These are phyloP conservation scores for Nitzschia inconspicua DNA, from an alignment of 108 stramenopile species.

Conservation along the genomic window DNA sequence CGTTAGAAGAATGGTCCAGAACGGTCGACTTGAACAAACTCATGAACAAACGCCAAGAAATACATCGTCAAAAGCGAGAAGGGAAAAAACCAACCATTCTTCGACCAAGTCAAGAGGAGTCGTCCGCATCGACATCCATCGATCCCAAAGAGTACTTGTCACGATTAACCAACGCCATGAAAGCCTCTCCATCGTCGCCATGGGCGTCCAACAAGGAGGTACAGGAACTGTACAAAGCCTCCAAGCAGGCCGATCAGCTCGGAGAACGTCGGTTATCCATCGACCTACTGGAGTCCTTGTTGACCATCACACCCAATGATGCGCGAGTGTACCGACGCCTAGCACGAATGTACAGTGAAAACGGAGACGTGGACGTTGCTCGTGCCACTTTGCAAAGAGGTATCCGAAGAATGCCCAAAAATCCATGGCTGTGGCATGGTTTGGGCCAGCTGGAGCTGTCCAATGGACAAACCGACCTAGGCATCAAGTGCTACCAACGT, in stretches of 20 bases:
- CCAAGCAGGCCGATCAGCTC: constrained; percentile 65
- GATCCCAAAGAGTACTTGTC: constrained; percentile 33
- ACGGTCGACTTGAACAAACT: constrained; percentile 31
- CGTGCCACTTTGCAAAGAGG: constrained; percentile 45
- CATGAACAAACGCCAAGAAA: constrained; percentile 24
- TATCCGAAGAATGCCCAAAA: constrained; percentile 30
- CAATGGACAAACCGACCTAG: constrained; percentile 28
- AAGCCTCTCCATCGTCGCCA: constrained; percentile 40
- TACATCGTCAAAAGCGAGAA: constrained; percentile 27
- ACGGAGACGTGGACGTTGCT: constrained; percentile 46
- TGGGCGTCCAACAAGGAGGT: constrained; percentile 54
- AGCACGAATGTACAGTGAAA: constrained; percentile 60
- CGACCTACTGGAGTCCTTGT: constrained; percentile 38
- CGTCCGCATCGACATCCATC: constrained; percentile 5
- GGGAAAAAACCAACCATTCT: constrained; percentile 6
- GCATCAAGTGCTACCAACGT: constrained; percentile 34
- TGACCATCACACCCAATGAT: constrained; percentile 61
- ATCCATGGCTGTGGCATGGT: constrained; percentile 67
- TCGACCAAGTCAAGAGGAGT: background rate
- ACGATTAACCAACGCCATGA: constrained; percentile 45
- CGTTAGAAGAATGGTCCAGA: constrained; percentile 40
- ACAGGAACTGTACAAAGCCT: constrained; percentile 64
- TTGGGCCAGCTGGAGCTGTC: constrained; percentile 55
- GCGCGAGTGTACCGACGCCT: constrained; percentile 68
- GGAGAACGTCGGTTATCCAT: constrained; percentile 54